These are phyloP conservation scores for Sporothrix protearum DNA, from an alignment of 2,329 filamentous ascomycete species.

Conservation along the genomic window DNA sequence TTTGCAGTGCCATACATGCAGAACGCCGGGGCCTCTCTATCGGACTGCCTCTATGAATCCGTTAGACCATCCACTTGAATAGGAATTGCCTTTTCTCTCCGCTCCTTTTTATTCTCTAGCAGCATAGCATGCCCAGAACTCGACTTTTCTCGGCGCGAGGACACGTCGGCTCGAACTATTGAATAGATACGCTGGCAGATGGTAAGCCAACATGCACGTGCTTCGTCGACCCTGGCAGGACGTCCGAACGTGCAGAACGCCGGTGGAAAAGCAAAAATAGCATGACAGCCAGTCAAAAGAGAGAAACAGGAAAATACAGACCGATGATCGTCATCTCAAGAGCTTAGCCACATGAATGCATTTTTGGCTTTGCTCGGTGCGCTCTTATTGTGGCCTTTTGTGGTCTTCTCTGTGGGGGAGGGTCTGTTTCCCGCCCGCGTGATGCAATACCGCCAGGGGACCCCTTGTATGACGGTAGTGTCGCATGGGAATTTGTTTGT, in stretches of 20 bases:
- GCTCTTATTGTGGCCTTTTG: background rate
- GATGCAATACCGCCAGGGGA: constrained; percentile 16
- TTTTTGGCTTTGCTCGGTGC: background rate
- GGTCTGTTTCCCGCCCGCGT: constrained; percentile 16
- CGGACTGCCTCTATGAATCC: background rate
- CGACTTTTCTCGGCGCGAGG: background rate
- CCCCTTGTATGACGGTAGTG: constrained; percentile 5
- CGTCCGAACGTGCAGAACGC: background rate
- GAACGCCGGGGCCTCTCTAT: background rate
- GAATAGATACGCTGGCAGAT: background rate
- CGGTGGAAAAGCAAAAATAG: background rate
- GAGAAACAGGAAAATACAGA: too few species aligned
- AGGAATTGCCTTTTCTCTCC: background rate
- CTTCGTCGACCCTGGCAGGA: background rate
- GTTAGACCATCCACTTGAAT: background rate
- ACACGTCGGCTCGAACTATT: background rate
- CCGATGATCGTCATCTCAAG: background rate
- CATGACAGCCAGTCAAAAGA: background rate
- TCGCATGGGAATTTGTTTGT: constrained; percentile 15
- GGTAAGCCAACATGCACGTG: background rate
- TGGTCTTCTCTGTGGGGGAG: constrained; percentile 1
- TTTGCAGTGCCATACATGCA: background rate
- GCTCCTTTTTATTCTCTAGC: background rate
- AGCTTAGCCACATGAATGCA: too few species aligned
- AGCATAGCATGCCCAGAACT: background rate